Evolutionary conservation across 2,329 filamentous ascomycete genomes (phyloP).

Genomic region (Bipolaris gigantea): DNA sequence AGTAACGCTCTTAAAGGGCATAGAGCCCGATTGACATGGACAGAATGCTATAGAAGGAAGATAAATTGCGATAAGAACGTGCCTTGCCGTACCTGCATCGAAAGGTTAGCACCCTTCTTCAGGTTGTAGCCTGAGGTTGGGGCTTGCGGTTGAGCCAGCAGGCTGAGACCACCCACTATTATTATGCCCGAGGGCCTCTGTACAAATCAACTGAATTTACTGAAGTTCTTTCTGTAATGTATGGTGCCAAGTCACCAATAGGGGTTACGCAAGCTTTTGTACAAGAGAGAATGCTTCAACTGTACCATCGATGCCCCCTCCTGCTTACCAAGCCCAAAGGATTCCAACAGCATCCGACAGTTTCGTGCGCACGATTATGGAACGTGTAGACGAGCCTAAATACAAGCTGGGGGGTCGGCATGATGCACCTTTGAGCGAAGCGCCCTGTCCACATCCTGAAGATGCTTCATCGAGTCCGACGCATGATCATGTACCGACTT

Average conservation of each 20-base stretch:
- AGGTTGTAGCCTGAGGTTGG: not conserved
- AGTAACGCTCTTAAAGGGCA: slow-evolving; percentile 11
- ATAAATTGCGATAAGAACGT: slow-evolving; percentile 49
- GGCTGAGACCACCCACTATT: not conserved
- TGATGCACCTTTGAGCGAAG: not conserved
- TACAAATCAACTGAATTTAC: not conserved
- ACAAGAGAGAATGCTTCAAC: slow-evolving; percentile 11
- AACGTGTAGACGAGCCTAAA: slow-evolving; percentile 33
- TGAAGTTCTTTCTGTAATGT: too few species aligned
- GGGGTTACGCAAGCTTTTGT: slow-evolving; percentile 20
- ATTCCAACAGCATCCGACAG: not conserved
- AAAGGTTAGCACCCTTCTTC: slow-evolving; percentile 24
- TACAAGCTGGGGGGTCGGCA: slow-evolving; percentile 12
- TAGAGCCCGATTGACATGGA: slow-evolving; percentile 31
- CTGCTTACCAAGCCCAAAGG: not conserved
- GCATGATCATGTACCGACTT: slow-evolving; percentile 12
- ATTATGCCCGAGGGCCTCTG: not conserved
- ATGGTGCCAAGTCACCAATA: not conserved
- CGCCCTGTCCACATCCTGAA: not conserved
- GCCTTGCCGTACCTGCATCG: slow-evolving; percentile 47
- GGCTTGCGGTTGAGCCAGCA: not conserved
- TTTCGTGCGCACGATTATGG: slow-evolving; percentile 24
- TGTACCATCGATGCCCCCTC: not conserved
- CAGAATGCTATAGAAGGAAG: slow-evolving; percentile 38
- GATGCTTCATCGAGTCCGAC: slow-evolving; percentile 5